Base-by-base conservation (phyloP, 345 rosid genomes). In the Salix arbutifolia region DNA sequence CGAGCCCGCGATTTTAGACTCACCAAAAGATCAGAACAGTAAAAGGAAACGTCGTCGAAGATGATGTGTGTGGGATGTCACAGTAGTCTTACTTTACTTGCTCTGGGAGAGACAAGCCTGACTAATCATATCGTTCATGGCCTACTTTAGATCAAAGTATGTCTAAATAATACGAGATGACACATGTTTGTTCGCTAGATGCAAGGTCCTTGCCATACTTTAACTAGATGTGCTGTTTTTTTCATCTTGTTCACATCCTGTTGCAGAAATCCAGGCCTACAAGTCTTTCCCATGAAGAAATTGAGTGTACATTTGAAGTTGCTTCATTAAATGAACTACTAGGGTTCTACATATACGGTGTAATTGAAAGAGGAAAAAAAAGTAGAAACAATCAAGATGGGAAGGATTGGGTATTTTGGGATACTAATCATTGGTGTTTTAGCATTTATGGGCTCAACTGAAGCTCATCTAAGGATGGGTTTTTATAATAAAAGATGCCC, bases 401-500 rank as follows among this genome's bases (percentile, higher is more conserved):
- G 71, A 75, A 72, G 73, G 42, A 67, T 79, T 42, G 62, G 72
- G 28, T 67, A 31, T 64, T 44, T 71, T 25, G 80, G 74, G 71
- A 33, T 79, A 21, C 23, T 80, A 44, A 30, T 82, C 13, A 10
- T 82, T 19, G 72, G 76, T 52, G 19, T 87, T 28, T 73, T 85
- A 19, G 87, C 83, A 56, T 46, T 79, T 21, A 30, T 83, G 18
- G 79, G 83, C 52, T 77, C 84, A 4, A 76, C 80, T 26, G 76
- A 88, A 53, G 94, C 89, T 83, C 90, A 91, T 26, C 38, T 93
- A 74, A 84, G 87, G 76, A 48, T 78, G 86, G 80, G 84, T 25
- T 93, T 86, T 70, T 90, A 93, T 68, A 79, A 84, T 3, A 84
- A 78, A 31, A 86, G 88, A 76, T 93, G 98, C 82, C 95, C 97